Percentiles rank a stretch among this genome's conserved stretches.
phyloP scores from a whole-genome alignment of 805 yeast genomes.

The Pichia manshurica region DNA sequence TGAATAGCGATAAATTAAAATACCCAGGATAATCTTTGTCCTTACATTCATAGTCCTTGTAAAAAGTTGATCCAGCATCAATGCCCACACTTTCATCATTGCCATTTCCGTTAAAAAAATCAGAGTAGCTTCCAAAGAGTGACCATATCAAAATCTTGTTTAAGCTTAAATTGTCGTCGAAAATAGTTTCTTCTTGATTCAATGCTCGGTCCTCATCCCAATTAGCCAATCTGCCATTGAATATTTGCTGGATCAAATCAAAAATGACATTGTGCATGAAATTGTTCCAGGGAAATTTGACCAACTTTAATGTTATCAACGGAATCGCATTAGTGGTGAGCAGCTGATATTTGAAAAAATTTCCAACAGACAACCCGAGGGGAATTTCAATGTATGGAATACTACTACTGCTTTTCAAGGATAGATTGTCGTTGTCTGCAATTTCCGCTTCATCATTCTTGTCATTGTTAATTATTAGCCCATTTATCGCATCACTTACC shows the following conservation, averaged over 20 bases:
- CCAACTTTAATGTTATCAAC: constrained; percentile 59
- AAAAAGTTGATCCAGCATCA: not conserved
- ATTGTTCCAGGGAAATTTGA: constrained; percentile 91
- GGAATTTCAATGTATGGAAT: constrained; percentile 24
- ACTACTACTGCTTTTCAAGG: constrained; percentile 6
- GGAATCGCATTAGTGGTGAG: constrained; percentile 64
- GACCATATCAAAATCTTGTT: constrained; percentile 34
- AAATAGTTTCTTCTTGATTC: constrained; percentile 30
- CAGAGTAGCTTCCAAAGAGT: constrained; percentile 28
- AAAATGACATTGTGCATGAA: constrained; percentile 95
- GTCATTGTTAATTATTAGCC: constrained; percentile 24
- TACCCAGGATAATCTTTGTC: constrained; percentile 27
- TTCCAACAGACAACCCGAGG: constrained; percentile 54
- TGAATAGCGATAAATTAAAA: constrained; percentile 29
- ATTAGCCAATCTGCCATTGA: constrained; percentile 56
- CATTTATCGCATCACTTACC: constrained; percentile 32
- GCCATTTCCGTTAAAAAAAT: constrained; percentile 17
- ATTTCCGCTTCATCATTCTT: not conserved
- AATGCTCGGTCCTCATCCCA: constrained; percentile 34
- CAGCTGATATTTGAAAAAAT: constrained; percentile 71
- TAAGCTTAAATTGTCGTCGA: constrained; percentile 29
- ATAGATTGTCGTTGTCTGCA: constrained; percentile 21
- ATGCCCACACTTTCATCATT: not conserved
- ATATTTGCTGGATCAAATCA: constrained; percentile 89
- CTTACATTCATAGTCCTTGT: constrained; percentile 11